phyloP scores from a whole-genome alignment of 2,329 filamentous ascomycete genomes.

The Macrophomina tecta region DNA sequence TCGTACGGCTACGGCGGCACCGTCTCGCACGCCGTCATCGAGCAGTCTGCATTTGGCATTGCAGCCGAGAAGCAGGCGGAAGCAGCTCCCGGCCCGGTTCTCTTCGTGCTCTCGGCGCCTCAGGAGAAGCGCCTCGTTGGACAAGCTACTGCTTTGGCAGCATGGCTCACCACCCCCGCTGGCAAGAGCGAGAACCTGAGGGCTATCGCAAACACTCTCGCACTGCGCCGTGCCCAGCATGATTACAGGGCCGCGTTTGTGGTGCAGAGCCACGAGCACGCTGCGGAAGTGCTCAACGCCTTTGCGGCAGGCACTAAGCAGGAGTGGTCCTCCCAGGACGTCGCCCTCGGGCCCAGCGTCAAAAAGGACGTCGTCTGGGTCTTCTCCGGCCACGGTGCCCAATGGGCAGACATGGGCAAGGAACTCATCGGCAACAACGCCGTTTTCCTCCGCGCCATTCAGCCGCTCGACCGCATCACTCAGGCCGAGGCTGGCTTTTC shows the following conservation, averaged over 20 bases:
- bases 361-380: slow-evolving; percentile 44
- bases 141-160: slow-evolving; percentile 33
- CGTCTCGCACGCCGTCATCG: slow-evolving; percentile 52
- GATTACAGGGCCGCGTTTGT: slow-evolving; percentile 40
- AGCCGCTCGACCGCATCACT: slow-evolving; percentile 35
- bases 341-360: slow-evolving; percentile 28
- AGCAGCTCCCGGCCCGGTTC: slow-evolving; percentile 8
- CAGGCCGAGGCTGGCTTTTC: slow-evolving; percentile 34
- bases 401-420: slow-evolving; percentile 50
- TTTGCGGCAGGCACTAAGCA: slow-evolving; percentile 30
- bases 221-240: slow-evolving; percentile 42
- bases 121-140: slow-evolving; percentile 41
- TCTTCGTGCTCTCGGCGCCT: slow-evolving; percentile 39
- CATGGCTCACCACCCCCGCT: slow-evolving; percentile 34
- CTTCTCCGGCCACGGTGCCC: slow-evolving; percentile 53
- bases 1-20: slow-evolving; percentile 55
- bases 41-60: slow-evolving; percentile 31
- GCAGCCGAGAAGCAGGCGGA: slow-evolving; percentile 41
- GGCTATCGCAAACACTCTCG: slow-evolving; percentile 38
- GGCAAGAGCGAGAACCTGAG: slow-evolving; percentile 31
- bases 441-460: slow-evolving; percentile 37
- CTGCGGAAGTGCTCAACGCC: slow-evolving; percentile 31
- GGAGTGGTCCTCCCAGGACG: slow-evolving; percentile 23
- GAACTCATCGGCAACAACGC: slow-evolving; percentile 39
- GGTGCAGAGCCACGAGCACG: slow-evolving; percentile 33